Evolutionary conservation across 345 rosid genomes (phyloP).

Genomic region (Lepidium aucheri): DNA sequence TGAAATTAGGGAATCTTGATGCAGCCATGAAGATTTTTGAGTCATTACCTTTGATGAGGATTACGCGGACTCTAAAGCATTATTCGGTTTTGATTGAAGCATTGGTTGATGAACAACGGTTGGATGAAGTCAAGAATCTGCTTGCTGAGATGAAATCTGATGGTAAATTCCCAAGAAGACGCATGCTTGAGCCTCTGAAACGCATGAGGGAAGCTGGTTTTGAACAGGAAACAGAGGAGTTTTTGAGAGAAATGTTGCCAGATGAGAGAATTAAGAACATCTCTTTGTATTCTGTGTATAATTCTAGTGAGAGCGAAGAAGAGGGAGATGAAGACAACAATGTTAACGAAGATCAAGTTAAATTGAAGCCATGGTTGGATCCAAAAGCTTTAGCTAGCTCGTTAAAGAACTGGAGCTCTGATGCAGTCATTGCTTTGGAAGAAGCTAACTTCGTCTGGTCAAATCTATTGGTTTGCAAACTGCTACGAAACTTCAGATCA

Average conservation of each 20-base stretch:
- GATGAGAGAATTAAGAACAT: conserved; percentile 57
- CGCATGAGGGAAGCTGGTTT: conserved; percentile 56
- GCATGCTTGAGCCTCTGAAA: conserved; percentile 45
- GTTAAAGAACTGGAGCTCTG: conserved; percentile 55
- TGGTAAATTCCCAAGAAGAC: conserved; percentile 59
- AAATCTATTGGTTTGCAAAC: conserved; percentile 68
- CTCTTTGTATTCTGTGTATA: conserved; percentile 25
- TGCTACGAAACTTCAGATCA: conserved; percentile 64
- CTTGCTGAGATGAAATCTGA: conserved; percentile 58
- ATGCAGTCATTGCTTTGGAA: conserved; percentile 47
- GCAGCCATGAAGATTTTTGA: conserved; percentile 51
- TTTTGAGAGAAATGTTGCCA: conserved; percentile 53
- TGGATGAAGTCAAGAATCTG: conserved; percentile 44
- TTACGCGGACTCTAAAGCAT: conserved; percentile 64
- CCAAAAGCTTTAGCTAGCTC: conserved; percentile 82
- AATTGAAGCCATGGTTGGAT: conserved; percentile 78
- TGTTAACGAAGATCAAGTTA: conserved; percentile 23
- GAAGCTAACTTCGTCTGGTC: conserved; percentile 83
- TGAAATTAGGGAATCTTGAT: conserved; percentile 48
- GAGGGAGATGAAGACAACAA: conserved; percentile 22
- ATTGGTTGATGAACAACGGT: conserved; percentile 39
- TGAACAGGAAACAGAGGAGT: conserved; percentile 43
- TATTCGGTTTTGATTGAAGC: conserved; percentile 48
- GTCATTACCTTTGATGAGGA: conserved; percentile 69
- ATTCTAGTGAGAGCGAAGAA: conserved; percentile 30